Base-by-base conservation (phyloP, 2,329 filamentous ascomycete species). In the Juglanconis juglandina region DNA sequence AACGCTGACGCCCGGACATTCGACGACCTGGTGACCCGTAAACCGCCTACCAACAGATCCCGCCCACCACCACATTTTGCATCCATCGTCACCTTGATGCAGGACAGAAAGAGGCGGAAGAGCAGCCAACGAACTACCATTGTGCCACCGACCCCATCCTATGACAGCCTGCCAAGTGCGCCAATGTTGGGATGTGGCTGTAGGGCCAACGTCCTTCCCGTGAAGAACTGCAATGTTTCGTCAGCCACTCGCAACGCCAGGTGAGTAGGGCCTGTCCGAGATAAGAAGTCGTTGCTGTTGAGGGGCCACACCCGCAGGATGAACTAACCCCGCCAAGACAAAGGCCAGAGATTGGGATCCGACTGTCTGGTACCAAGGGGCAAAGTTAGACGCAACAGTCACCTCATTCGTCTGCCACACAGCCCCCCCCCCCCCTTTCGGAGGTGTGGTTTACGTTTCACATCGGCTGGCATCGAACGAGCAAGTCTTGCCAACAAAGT, bases 21-120 rank as follows among this genome's bases (percentile, higher is more conserved):
- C 39, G 53, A 47, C 17, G 57, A 44, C 42, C 57, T 54, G 60
- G 39, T 62, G 57, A 62, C 53, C 51, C 52, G 30, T 55, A 59
- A 24, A 30, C 56, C 49, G 41, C 41, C 54, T 41, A 55, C 37
- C 34, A 50, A 24, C 24, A 59, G 33, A 32, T 35, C 10, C 39
- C 47, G 17, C 58, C 56, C 53, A 32, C 50, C 50, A 60, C 35
- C 58, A 56, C 24, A 24, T 7, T 47, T 17, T 30, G n/a, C 51
- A 52, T 55, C 30, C 51, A 59, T 51, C 41, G 17, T 52, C 34
- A 47, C 34, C 8, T 46, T 17, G 14, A 9, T 14, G 42, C 52
- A 49, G 48, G 35, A 35, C 48, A 58, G 30, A 42, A 44, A 51
- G 33, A 33, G 17, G 47, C 51, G 44, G 24, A 24, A 24, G 24